Evolutionary conservation across 2,329 filamentous ascomycete genomes (phyloP).

Genomic region (Trichoderma gracile): DNA sequence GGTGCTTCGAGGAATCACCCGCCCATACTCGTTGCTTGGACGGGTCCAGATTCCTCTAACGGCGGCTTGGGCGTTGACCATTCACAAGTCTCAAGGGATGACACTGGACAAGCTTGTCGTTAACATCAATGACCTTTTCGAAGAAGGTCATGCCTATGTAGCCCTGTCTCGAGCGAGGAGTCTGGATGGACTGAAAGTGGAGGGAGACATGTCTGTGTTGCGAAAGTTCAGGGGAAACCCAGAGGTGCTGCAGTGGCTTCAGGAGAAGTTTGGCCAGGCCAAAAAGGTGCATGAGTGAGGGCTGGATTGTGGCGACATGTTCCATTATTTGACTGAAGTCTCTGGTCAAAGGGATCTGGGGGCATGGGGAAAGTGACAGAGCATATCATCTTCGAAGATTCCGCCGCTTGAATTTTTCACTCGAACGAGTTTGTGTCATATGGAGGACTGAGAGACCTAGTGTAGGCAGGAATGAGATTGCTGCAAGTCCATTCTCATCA

Average conservation of each 20-base stretch:
- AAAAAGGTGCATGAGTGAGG: background rate
- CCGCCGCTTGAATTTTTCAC: no score
- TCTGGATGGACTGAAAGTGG: slow-evolving; percentile 28
- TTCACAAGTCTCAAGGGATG: slow-evolving; percentile 65
- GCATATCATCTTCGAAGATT: no score
- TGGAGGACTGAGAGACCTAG: no score
- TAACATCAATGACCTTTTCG: slow-evolving; percentile 54
- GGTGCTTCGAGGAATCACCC: slow-evolving; percentile 47
- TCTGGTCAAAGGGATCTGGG: background rate
- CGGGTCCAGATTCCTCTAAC: slow-evolving; percentile 64
- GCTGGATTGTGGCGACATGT: background rate
- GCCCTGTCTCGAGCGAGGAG: slow-evolving; percentile 31
- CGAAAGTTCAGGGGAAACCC: background rate
- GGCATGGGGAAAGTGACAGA: no score
- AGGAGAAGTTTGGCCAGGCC: background rate
- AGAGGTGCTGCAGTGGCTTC: slow-evolving; percentile 8
- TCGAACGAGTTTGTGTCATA: no score
- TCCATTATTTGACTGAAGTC: background rate
- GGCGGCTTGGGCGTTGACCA: slow-evolving; percentile 63
- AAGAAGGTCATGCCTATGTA: slow-evolving; percentile 62
- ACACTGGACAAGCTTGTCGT: slow-evolving; percentile 61
- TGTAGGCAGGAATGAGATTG: no score
- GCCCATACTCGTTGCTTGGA: slow-evolving; percentile 40
- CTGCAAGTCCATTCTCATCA: background rate
- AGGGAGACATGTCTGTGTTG: slow-evolving; percentile 15